Percentiles rank a stretch among this genome's conserved stretches.
These are phyloP conservation scores for Colletotrichum tropicale DNA, from an alignment of 2,329 filamentous ascomycete species.

Conservation along the genomic window DNA sequence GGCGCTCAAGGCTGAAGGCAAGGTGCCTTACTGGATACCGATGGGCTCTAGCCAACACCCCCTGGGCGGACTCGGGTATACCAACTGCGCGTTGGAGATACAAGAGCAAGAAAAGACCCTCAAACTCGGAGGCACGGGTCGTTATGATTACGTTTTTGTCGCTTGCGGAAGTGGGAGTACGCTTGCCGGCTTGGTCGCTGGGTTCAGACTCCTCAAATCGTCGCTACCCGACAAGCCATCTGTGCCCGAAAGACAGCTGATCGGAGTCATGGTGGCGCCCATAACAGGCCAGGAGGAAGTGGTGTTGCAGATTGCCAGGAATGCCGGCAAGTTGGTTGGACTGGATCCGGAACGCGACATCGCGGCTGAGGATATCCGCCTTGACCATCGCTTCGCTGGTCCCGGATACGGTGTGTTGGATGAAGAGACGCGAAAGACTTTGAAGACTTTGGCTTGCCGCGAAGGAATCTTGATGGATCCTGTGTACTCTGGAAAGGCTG, in stretches of 20 bases:
- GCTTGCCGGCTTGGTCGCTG: neutral
- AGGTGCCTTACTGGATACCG: neutral
- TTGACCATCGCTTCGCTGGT: neutral
- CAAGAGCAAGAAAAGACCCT: neutral
- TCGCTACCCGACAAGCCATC: neutral
- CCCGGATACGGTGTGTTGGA: neutral
- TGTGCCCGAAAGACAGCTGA: neutral
- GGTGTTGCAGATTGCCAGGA: neutral
- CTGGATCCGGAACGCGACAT: neutral
- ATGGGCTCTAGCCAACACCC: neutral
- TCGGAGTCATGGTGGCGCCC: neutral
- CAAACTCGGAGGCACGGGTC: neutral
- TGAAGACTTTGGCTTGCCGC: neutral
- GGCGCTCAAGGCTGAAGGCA: neutral
- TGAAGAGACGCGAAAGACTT: neutral
- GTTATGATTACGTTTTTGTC: neutral
- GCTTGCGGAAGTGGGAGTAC: neutral
- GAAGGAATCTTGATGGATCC: neutral
- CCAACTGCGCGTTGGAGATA: neutral
- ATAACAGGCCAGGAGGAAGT: neutral
- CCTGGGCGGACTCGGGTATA: neutral
- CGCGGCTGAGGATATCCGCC: neutral
- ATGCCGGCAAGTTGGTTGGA: neutral
- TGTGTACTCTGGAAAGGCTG: neutral
- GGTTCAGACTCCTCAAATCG: neutral